Conservation (phyloP, 2,329 filamentous ascomycete genomes). For the Chaetomiaceae sp. region DNA sequence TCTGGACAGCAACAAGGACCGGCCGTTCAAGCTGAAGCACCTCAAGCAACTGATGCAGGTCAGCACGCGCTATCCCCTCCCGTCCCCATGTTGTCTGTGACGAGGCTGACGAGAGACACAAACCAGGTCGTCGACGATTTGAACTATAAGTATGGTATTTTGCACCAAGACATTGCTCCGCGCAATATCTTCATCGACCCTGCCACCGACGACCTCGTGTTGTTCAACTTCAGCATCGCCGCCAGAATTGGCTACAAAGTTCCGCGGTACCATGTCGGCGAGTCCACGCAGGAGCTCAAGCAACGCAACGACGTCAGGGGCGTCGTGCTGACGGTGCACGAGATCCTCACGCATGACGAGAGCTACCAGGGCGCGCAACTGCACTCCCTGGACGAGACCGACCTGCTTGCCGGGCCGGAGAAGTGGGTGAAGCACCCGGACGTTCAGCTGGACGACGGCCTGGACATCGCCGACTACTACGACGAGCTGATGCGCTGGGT, state of each 20-base stretch:
- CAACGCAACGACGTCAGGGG: conserved; percentile 30
- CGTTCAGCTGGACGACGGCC: conserved; percentile 25
- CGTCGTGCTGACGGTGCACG: conserved; percentile 32
- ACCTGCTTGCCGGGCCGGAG: conserved; percentile 11
- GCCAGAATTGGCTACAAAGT: conserved; percentile 19
- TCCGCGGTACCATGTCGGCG: not conserved
- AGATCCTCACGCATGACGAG: conserved; percentile 30
- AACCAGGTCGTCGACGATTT: conserved; percentile 33
- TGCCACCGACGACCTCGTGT: conserved; percentile 26
- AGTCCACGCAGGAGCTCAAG: not conserved
- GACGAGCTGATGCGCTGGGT: conserved; percentile 11
- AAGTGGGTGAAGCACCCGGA: conserved; percentile 31
- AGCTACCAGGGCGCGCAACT: conserved; percentile 17
- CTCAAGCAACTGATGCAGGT: conserved; percentile 31
- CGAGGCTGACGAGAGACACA: no score
- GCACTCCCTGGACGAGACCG: conserved; percentile 18
- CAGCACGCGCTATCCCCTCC: no score
- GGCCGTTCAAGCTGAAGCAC: conserved; percentile 32
- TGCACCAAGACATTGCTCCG: conserved; percentile 33
- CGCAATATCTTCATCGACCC: conserved; percentile 33
- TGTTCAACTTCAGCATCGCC: conserved; percentile 33
- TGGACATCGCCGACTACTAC: conserved; percentile 8
- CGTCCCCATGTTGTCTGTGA: no score
- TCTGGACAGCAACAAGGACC: conserved; percentile 22
- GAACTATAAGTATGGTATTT: conserved; percentile 32